phyloP scores from a whole-genome alignment of 1,284 basidiomycete species.

The Spongiforma sp. region DNA sequence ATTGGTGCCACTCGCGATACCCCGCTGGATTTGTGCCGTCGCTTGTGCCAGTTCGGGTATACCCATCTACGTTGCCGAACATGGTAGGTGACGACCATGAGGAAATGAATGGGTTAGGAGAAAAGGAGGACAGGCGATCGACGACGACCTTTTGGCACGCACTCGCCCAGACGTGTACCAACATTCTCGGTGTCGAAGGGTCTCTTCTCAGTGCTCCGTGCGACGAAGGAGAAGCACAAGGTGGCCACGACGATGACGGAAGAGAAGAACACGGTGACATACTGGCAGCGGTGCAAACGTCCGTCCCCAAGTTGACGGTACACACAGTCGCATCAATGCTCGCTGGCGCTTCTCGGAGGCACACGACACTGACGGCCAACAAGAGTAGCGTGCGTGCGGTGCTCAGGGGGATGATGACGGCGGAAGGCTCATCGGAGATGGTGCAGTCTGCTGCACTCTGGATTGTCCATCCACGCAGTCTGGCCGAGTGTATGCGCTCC shows the following conservation, averaged over 20 bases:
- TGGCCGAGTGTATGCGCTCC: constrained; percentile 72
- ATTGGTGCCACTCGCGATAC: constrained; percentile 72
- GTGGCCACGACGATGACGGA: not conserved
- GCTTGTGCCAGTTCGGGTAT: constrained; percentile 59
- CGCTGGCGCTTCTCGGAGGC: constrained; percentile 68
- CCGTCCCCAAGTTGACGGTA: constrained; percentile 48
- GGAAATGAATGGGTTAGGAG: too few species aligned
- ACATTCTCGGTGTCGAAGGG: constrained; percentile 55
- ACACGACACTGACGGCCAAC: constrained; percentile 86
- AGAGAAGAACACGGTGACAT: constrained; percentile 9
- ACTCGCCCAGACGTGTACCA: constrained; percentile 54
- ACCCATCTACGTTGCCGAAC: constrained; percentile 37
- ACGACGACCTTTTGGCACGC: constrained; percentile 46
- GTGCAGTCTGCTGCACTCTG: constrained; percentile 70
- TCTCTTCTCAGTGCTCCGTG: too few species aligned
- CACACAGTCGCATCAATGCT: constrained; percentile 76
- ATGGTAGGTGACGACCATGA: not conserved
- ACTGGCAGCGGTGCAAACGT: constrained; percentile 41
- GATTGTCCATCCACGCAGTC: constrained; percentile 75
- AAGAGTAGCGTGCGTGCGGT: constrained; percentile 78
- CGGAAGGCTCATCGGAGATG: constrained; percentile 4
- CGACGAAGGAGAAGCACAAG: not conserved
- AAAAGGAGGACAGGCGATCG: too few species aligned
- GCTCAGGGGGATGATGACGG: constrained; percentile 48
- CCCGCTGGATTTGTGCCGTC: constrained; percentile 53